These are phyloP conservation scores for Saccharomycopsis hybrid DNA, from an alignment of 1,139 yeast genomes.

Conservation along the genomic window DNA sequence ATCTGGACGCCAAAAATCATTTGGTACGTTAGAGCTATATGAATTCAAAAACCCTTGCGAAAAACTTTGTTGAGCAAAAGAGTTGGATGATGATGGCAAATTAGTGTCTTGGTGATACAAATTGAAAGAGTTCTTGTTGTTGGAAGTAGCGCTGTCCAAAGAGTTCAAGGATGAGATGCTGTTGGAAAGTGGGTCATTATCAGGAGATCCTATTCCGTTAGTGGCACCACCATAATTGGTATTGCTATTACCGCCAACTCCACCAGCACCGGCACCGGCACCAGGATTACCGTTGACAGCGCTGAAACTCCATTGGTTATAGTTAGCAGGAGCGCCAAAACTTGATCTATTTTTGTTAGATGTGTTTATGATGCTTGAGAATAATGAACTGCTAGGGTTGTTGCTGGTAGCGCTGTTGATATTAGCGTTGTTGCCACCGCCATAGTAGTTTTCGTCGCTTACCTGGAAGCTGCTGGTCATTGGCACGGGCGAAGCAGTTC, in stretches of 20 bases:
- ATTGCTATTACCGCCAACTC: no score
- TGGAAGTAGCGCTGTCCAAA: slow-evolving; percentile 8
- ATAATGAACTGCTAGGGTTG: slow-evolving; percentile 5
- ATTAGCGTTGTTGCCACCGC: neutral
- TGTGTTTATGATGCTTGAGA: neutral
- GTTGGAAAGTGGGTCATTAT: slow-evolving; percentile 17
- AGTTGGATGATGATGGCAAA: neutral
- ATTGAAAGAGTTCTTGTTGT: slow-evolving; percentile 14
- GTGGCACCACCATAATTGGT: no score
- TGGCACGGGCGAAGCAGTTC: slow-evolving; percentile 7
- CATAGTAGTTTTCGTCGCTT: neutral
- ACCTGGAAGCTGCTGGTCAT: neutral
- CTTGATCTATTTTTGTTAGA: neutral
- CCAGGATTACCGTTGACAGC: neutral
- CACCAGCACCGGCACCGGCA: no score
- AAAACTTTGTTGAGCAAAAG: slow-evolving; percentile 9
- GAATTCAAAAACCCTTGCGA: slow-evolving; percentile 4
- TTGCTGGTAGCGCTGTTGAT: no score
- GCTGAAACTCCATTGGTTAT: slow-evolving; percentile 10
- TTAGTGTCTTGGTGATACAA: slow-evolving; percentile 12
- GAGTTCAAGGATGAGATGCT: slow-evolving; percentile 18
- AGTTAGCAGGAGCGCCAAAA: slow-evolving; percentile 4
- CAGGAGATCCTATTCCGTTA: slow-evolving; percentile 11
- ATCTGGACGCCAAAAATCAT: slow-evolving; percentile 33
- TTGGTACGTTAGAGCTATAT: no score